phyloP scores from a whole-genome alignment of 2,329 filamentous ascomycete species.

The Aspergillus floridensis region DNA sequence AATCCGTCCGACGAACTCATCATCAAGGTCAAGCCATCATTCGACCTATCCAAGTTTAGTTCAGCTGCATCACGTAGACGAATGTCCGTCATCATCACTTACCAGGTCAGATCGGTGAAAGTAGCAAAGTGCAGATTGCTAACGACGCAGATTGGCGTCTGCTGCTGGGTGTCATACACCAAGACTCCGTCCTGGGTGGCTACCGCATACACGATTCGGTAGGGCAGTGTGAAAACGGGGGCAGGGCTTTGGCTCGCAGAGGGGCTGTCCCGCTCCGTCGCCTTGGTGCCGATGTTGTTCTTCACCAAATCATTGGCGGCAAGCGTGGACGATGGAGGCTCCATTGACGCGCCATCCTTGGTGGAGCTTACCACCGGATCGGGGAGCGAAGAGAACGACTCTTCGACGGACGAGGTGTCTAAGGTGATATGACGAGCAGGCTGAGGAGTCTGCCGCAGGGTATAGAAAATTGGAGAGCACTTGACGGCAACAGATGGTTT shows the following conservation, averaged over 20 bases:
- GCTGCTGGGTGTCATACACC: constrained; percentile 95
- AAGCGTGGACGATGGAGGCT: constrained; percentile 61
- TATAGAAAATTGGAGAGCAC: constrained; percentile 89
- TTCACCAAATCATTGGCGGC: constrained; percentile 51
- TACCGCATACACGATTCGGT: constrained; percentile 93
- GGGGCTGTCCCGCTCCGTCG: constrained; percentile 49
- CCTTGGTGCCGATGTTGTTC: constrained; percentile 53
- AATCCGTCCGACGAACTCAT: constrained; percentile 99
- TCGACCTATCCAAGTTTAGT: constrained; percentile 57
- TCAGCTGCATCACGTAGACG: background rate
- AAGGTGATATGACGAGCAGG: constrained; percentile 87
- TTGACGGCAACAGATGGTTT: constrained; percentile 95
- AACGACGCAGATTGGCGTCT: constrained; percentile 87
- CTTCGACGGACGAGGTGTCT: constrained; percentile 85
- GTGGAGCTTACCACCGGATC: constrained; percentile 66
- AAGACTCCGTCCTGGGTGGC: constrained; percentile 94
- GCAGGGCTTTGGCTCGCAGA: constrained; percentile 56
- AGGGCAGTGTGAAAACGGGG: constrained; percentile 76
- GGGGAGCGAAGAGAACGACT: constrained; percentile 77
- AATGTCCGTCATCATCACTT: constrained; percentile 38
- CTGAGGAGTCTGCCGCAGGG: constrained; percentile 65
- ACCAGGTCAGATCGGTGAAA: constrained; percentile 96
- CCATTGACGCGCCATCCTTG: constrained; percentile 61
- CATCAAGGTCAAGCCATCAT: constrained; percentile 72
- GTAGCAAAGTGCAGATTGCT: constrained; percentile 97